A percentile compares a stretch with the other conserved stretches of the same genome.
Evolutionary conservation across 495 filamentous ascomycete genomes (phyloP).

Genomic region (Tricharina praecox): DNA sequence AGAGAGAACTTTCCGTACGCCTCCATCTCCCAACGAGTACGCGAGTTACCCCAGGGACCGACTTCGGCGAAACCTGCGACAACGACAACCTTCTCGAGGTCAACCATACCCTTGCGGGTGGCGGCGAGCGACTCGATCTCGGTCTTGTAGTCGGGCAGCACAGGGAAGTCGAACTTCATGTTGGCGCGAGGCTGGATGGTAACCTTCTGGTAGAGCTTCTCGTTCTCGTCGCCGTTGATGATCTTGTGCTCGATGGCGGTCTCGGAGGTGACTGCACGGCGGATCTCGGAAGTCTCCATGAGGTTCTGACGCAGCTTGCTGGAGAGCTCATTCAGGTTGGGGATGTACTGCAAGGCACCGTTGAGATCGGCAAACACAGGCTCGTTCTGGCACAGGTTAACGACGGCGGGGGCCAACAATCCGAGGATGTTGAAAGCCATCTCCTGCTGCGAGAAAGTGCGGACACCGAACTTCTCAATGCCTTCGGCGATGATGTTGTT

Average conservation of each 20-base stretch:
- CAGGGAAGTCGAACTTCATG: conserved; percentile 89
- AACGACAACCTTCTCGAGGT: conserved; percentile 92
- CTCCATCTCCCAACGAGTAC: conserved; percentile 99
- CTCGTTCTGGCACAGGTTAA: conserved; percentile 88
- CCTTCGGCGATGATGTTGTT: conserved; percentile 98
- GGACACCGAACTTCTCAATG: conserved; percentile 86
- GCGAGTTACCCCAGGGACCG: conserved; percentile 94
- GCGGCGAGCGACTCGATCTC: conserved; percentile 78
- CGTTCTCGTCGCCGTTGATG: conserved; percentile 82
- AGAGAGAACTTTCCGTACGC: conserved; percentile 90
- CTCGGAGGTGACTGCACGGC: conserved; percentile 85
- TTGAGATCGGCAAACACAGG: conserved; percentile 95
- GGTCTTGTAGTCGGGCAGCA: conserved; percentile 73
- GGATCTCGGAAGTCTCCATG: conserved; percentile 84
- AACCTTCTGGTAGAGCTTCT: conserved; percentile 85
- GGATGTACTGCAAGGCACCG: conserved; percentile 91
- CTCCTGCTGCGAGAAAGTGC: conserved; percentile 96
- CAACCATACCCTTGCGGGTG: conserved; percentile 89
- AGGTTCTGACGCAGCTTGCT: conserved; percentile 74
- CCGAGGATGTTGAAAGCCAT: conserved; percentile 99
- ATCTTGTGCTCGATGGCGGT: conserved; percentile 94
- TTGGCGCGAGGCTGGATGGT: conserved; percentile 87
- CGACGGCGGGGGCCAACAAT: conserved; percentile 84
- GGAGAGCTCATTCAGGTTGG: conserved; percentile 91
- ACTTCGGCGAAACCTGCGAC: conserved; percentile 94